Conservation (phyloP, 192 early-diverging fungal genomes). For the Kappamyces sp. region DNA sequence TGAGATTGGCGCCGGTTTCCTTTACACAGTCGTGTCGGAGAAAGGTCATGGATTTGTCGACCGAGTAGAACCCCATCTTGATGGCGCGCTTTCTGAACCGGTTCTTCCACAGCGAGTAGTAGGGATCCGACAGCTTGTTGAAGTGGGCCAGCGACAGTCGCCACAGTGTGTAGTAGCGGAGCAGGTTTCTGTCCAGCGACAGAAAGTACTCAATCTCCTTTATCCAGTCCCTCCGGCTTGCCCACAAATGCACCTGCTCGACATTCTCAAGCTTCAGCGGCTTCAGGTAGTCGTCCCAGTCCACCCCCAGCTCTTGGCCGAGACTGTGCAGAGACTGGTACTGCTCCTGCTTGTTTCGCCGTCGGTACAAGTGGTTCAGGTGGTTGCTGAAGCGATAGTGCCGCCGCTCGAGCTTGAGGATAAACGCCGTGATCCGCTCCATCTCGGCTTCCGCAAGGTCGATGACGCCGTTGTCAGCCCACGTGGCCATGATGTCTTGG, state of each 20-base stretch:
- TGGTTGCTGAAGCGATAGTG: constrained; percentile 20
- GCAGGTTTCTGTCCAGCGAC: constrained; percentile 6
- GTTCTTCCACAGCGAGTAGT: constrained; percentile 29
- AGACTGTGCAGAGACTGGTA: background rate
- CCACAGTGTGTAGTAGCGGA: constrained; percentile 36
- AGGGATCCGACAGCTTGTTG: constrained; percentile 30
- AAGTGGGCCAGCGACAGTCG: constrained; percentile 30
- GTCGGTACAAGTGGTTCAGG: constrained; percentile 15
- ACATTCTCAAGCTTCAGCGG: constrained; percentile 24
- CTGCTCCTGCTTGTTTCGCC: background rate
- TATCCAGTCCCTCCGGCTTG: constrained; percentile 25
- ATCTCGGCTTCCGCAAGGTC: background rate
- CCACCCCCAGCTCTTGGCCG: background rate
- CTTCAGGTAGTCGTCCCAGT: constrained; percentile 1
- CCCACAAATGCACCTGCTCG: constrained; percentile 27
- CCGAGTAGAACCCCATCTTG: constrained; percentile 8
- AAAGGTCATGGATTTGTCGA: constrained; percentile 11
- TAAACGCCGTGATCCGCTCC: constrained; percentile 20
- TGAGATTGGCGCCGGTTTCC: constrained; percentile 31
- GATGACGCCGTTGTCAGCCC: constrained; percentile 13
- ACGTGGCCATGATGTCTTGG: constrained; percentile 21
- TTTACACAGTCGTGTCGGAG: constrained; percentile 30
- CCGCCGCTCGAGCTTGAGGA: constrained; percentile 20
- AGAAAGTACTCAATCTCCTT: constrained; percentile 14
- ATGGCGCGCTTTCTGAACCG: constrained; percentile 10